Conservation (phyloP, 352 stramenopile genomes). For the Phytophthora capsici region DNA sequence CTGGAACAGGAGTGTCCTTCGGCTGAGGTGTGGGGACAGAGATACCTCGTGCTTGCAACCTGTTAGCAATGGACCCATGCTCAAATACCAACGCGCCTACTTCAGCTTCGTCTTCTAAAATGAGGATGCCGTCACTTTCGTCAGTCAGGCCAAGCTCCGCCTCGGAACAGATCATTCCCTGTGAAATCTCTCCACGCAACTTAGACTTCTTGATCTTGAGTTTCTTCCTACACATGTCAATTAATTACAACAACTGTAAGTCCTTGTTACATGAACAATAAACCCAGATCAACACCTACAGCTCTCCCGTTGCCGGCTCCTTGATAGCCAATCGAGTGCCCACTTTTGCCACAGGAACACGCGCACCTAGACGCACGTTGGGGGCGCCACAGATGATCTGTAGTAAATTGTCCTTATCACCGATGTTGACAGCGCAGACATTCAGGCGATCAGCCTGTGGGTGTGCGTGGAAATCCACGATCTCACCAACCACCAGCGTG, state of each 20-base stretch:
- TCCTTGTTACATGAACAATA: background rate
- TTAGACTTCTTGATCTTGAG: conserved; percentile 90
- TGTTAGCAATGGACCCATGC: conserved; percentile 44
- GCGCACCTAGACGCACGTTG: conserved; percentile 65
- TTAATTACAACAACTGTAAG: conserved; percentile 8
- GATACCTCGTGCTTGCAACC: conserved; percentile 35
- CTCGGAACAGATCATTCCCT: conserved; percentile 88
- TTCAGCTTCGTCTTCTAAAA: conserved; percentile 61
- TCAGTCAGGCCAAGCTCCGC: conserved; percentile 69
- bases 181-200: conserved; percentile 75
- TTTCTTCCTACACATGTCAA: conserved; percentile 52
- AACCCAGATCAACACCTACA: no score
- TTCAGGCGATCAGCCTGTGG: conserved; percentile 71
- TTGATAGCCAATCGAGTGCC: conserved; percentile 68
- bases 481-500: conserved; percentile 75
- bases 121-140: conserved; percentile 72
- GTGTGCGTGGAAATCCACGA: conserved; percentile 63
- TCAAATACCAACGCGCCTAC: conserved; percentile 61
- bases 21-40: conserved; percentile 5
- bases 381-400: conserved; percentile 82
- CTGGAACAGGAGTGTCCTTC: conserved; percentile 5
- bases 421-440: conserved; percentile 71
- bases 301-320: conserved; percentile 49
- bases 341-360: conserved; percentile 72
- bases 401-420: conserved; percentile 59